phyloP scores from a whole-genome alignment of 176 grass and related monocot species.

The Avena sativa region DNA sequence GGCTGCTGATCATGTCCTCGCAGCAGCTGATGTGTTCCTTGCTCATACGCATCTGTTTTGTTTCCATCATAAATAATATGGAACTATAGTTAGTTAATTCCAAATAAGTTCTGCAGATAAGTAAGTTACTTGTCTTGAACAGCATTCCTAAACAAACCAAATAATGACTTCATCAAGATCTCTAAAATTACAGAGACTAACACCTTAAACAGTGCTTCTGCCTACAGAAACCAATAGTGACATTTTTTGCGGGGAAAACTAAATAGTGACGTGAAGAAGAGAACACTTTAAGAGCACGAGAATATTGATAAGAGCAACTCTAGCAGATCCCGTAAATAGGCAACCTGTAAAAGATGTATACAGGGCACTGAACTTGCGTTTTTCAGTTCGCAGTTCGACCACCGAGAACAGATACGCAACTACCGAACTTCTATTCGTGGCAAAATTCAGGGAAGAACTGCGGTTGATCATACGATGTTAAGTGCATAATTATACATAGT shows the following conservation, averaged over 20 bases:
- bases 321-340: no score
- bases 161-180: neutral
- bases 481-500: no score
- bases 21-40: neutral
- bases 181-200: neutral
- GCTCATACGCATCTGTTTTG: neutral
- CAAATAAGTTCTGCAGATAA: neutral
- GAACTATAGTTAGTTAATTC: neutral
- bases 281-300: neutral
- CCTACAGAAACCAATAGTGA: neutral
- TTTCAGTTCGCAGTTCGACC: no score
- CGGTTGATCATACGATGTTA: no score
- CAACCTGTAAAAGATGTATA: no score
- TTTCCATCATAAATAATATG: constrained; percentile 4
- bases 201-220: neutral
- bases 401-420: no score
- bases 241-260: neutral
- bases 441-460: no score
- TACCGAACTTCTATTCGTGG: no score
- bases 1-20: constrained; percentile 32
- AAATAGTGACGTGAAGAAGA: constrained; percentile 2
- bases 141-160: neutral
- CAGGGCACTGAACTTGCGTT: no score
- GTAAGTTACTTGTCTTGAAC: neutral
- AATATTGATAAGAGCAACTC: neutral